Evolutionary conservation across 2,329 filamentous ascomycete species (phyloP).

Genomic region (Coniochaeta sp.): DNA sequence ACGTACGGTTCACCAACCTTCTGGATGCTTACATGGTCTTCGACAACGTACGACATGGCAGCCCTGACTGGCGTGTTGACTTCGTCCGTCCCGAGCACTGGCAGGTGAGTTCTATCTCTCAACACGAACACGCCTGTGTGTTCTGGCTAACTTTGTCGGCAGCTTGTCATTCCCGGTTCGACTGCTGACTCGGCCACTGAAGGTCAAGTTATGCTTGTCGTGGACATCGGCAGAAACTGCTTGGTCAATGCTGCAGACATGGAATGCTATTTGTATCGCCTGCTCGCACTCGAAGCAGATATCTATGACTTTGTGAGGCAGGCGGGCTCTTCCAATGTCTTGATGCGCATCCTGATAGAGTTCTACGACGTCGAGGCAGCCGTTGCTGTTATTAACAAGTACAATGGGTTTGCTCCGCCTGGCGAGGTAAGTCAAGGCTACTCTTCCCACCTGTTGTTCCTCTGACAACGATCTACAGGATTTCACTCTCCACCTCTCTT

Average conservation of each 20-base stretch:
- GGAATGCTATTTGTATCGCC: slow-evolving; percentile 20
- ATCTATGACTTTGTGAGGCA: slow-evolving; percentile 43
- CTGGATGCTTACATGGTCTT: slow-evolving; percentile 47
- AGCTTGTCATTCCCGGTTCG: slow-evolving; percentile 21
- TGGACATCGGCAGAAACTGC: slow-evolving; percentile 20
- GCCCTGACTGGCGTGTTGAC: slow-evolving; percentile 37
- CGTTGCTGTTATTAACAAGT: slow-evolving; percentile 28
- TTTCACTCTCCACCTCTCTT: slow-evolving; percentile 3
- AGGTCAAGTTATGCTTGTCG: slow-evolving; percentile 46
- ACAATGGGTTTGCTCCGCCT: slow-evolving; percentile 26
- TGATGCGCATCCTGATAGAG: slow-evolving; percentile 41
- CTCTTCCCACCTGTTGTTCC: neutral
- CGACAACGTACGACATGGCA: slow-evolving; percentile 33
- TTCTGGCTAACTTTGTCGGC: slow-evolving; percentile 4
- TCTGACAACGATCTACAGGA: slow-evolving; percentile 1
- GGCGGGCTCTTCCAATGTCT: slow-evolving; percentile 14
- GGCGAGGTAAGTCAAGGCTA: slow-evolving; percentile 20
- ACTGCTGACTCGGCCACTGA: slow-evolving; percentile 35
- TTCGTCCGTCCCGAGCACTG: slow-evolving; percentile 38
- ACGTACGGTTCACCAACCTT: slow-evolving; percentile 52
- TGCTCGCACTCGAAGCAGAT: slow-evolving; percentile 39
- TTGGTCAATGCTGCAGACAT: slow-evolving; percentile 15
- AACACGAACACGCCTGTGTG: neutral
- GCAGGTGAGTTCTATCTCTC: slow-evolving; percentile 19
- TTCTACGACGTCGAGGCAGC: slow-evolving; percentile 42